These are phyloP conservation scores for Aechmea fasciata DNA, from an alignment of 176 grass and related monocot genomes.

Conservation along the genomic window DNA sequence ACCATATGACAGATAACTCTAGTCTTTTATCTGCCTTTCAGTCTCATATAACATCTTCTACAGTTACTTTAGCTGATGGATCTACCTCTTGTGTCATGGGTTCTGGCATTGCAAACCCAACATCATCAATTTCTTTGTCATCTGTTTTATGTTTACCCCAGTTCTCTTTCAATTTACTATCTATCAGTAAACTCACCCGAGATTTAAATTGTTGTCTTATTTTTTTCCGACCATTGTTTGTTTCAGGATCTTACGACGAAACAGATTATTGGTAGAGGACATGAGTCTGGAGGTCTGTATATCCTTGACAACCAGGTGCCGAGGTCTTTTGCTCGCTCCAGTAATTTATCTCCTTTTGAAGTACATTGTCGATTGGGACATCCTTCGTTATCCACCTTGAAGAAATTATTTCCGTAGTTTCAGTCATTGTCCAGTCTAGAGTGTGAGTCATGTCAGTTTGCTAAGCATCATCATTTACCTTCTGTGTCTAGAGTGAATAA, in stretches of 20 bases:
- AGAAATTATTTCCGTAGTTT: neutral
- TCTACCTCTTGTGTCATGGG: no score
- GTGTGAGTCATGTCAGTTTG: neutral
- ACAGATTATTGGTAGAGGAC: conserved; percentile 1
- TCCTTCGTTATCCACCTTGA: neutral
- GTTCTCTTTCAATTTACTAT: no score
- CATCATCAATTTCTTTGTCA: no score
- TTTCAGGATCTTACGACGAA: conserved; percentile 8
- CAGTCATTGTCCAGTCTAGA: neutral
- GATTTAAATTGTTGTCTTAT: no score
- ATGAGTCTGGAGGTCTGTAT: neutral
- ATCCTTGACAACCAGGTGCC: neutral
- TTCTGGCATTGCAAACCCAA: no score
- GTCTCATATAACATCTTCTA: no score
- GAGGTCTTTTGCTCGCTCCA: neutral
- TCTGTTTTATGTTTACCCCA: no score
- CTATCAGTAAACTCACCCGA: no score
- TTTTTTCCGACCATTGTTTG: neutral
- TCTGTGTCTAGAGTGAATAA: neutral
- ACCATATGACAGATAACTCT: neutral
- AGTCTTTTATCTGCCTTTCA: neutral
- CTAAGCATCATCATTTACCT: neutral
- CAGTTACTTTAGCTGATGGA: no score
- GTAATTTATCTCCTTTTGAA: neutral
- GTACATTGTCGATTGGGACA: neutral